These are phyloP conservation scores for Plasmodium fragile DNA, from an alignment of 169 alveolate species.

Conservation along the genomic window DNA sequence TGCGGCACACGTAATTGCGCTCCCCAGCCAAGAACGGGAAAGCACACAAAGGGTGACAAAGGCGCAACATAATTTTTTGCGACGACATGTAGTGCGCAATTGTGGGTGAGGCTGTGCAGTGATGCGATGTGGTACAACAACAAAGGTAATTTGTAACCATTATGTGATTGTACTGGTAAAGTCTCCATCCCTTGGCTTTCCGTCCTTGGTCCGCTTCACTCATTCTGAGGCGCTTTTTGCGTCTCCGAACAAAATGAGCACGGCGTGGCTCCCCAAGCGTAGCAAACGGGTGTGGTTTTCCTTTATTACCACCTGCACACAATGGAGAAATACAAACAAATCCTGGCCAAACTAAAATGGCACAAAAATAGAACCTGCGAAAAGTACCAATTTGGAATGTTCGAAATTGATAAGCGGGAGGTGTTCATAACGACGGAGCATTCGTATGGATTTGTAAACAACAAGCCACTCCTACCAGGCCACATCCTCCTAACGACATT, in stretches of 20 bases:
- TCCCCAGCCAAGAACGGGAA: neutral
- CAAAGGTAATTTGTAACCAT: neutral
- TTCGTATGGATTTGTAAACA: slow-evolving; percentile 83
- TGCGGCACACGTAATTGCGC: neutral
- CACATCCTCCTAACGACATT: slow-evolving; percentile 84
- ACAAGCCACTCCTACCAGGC: slow-evolving; percentile 85
- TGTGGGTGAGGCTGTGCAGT: neutral
- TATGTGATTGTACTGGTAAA: neutral
- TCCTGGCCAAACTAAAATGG: slow-evolving; percentile 30
- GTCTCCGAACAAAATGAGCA: too few relatives aligned
- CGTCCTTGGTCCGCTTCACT: neutral
- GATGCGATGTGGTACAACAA: neutral
- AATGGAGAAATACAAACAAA: slow-evolving; percentile 68
- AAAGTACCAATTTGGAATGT: slow-evolving; percentile 77
- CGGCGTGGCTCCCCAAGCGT: neutral
- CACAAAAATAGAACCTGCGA: slow-evolving; percentile 59
- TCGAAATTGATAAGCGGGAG: slow-evolving; percentile 78
- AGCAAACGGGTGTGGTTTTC: neutral
- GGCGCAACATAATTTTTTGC: neutral
- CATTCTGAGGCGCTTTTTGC: neutral
- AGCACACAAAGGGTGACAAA: neutral
- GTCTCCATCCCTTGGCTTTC: neutral
- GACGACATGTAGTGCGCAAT: neutral
- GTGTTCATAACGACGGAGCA: slow-evolving; percentile 79
- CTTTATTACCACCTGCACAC: neutral